Percentiles rank a stretch among this genome's conserved stretches.
Conservation (phyloP, 345 rosid genomes). For the Acer negundo region DNA sequence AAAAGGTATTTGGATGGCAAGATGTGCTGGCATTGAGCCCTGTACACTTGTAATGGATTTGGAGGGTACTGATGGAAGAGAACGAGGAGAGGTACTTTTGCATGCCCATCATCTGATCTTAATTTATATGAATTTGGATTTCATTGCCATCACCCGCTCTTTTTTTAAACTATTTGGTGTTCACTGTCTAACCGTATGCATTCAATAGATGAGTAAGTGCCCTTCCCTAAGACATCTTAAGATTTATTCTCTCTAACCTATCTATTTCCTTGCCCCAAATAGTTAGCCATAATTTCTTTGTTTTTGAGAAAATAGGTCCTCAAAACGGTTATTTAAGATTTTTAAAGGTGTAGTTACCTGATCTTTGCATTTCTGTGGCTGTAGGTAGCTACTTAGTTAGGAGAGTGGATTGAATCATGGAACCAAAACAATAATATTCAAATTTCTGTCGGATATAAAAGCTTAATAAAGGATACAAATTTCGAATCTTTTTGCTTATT, state of each 20-base stretch:
- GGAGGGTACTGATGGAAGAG: conserved; percentile 99
- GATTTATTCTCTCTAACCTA: background rate
- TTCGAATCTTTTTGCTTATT: background rate
- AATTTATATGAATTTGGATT: background rate
- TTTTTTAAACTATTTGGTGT: conserved; percentile 3
- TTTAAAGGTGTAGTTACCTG: background rate
- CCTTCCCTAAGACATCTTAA: background rate
- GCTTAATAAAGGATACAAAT: no score
- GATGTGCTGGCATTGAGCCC: conserved; percentile 88
- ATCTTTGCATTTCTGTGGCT: background rate
- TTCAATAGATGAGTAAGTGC: background rate
- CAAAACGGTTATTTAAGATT: background rate
- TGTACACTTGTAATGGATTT: conserved; percentile 95
- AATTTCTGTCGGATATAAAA: background rate
- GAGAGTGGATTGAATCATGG: background rate
- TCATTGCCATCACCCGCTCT: background rate
- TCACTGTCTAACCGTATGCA: background rate
- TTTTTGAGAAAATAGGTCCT: background rate
- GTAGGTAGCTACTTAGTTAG: background rate
- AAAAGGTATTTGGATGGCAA: conserved; percentile 96
- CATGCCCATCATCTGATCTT: conserved; percentile 1
- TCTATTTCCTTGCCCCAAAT: background rate
- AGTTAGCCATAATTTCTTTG: background rate
- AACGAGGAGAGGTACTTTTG: conserved; percentile 89
- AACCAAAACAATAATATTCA: background rate